Evolutionary conservation across 2,329 filamentous ascomycete species (phyloP).

Genomic region (Berkeleyomyces basicola): DNA sequence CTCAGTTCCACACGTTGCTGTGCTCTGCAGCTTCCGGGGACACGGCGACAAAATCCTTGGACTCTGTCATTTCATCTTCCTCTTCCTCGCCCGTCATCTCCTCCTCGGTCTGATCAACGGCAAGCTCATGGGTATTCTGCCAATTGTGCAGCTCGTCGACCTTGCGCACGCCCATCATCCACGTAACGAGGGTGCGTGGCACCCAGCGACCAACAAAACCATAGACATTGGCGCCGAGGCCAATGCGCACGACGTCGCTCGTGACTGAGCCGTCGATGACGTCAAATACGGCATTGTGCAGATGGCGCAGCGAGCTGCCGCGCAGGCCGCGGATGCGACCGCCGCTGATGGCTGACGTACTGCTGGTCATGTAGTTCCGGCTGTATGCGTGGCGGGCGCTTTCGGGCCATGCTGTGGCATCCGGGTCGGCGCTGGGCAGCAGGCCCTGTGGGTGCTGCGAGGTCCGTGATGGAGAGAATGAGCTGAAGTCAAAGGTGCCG

Average conservation of each 20-base stretch:
- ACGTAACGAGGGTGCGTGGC: constrained; percentile 62
- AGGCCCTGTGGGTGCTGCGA: constrained; percentile 19
- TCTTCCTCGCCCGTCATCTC: background rate
- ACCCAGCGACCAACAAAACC: constrained; percentile 70
- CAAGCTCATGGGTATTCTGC: constrained; percentile 25
- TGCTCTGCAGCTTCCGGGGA: constrained; percentile 19
- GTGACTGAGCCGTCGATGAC: constrained; percentile 54
- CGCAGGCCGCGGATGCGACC: constrained; percentile 41
- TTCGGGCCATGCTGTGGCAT: constrained; percentile 46
- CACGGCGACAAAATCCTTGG: constrained; percentile 36
- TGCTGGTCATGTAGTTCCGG: constrained; percentile 41
- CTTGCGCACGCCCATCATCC: constrained; percentile 73
- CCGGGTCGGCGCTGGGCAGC: constrained; percentile 25
- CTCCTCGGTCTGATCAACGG: background rate
- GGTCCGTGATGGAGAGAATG: constrained; percentile 36
- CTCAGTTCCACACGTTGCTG: constrained; percentile 23
- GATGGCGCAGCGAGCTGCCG: constrained; percentile 56
- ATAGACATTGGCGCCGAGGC: constrained; percentile 70
- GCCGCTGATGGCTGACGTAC: constrained; percentile 37
- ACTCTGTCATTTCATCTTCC: constrained; percentile 16
- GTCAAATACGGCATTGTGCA: constrained; percentile 83
- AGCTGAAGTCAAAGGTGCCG: constrained; percentile 73
- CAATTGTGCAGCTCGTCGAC: constrained; percentile 40
- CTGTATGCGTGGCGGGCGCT: constrained; percentile 43
- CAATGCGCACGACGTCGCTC: constrained; percentile 55